A percentile compares a stretch with the other conserved stretches of the same genome.
Evolutionary conservation across 2,329 filamentous ascomycete genomes (phyloP).

Genomic region (Penicillium sp.): DNA sequence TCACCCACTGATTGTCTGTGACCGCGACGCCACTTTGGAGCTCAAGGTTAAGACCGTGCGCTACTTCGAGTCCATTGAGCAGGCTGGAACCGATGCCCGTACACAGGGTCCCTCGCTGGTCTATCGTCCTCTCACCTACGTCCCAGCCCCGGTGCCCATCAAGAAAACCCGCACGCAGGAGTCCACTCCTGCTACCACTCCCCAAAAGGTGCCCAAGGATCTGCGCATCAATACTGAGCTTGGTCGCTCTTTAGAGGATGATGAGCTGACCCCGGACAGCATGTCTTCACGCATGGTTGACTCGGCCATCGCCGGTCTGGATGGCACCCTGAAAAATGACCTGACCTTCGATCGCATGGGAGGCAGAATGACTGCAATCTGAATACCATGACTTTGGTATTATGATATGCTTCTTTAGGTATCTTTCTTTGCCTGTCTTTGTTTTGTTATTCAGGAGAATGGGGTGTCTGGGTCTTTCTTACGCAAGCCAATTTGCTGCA

Average conservation of each 20-base stretch:
- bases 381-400: neutral
- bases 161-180: constrained; percentile 25
- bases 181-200: constrained; percentile 28
- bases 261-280: constrained; percentile 50
- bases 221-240: constrained; percentile 49
- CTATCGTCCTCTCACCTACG: constrained; percentile 40
- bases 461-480: constrained; percentile 5
- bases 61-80: constrained; percentile 73
- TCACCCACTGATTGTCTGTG: constrained; percentile 78
- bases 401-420: neutral
- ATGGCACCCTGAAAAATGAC: constrained; percentile 43
- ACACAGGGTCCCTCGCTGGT: constrained; percentile 47
- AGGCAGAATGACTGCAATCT: constrained; percentile 36
- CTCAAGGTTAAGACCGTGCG: constrained; percentile 73
- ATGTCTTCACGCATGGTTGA: constrained; percentile 51
- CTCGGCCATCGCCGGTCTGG: constrained; percentile 45
- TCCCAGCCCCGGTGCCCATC: constrained; percentile 29
- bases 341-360: constrained; percentile 47
- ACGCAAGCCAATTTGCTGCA: constrained; percentile 9
- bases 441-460: neutral
- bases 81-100: constrained; percentile 55
- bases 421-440: neutral
- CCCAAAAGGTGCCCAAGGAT: constrained; percentile 38
- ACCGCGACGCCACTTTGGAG: constrained; percentile 75
- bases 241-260: constrained; percentile 37